Percentiles rank a stretch among this genome's conserved stretches.
phyloP scores from a whole-genome alignment of 768 basidiomycete species.

The Dendrothele bispora region DNA sequence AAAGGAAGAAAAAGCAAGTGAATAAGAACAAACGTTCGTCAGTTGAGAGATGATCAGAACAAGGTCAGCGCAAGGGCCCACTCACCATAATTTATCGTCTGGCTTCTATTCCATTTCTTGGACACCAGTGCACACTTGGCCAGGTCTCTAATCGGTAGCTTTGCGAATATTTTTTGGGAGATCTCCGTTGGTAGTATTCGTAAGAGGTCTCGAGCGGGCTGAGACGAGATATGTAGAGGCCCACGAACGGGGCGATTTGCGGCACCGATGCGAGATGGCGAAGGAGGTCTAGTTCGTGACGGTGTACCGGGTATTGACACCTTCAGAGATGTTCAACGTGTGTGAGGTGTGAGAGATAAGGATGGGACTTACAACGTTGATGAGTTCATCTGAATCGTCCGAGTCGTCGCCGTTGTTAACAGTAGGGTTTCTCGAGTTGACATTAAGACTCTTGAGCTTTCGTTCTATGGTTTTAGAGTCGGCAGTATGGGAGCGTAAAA shows the following conservation, averaged over 20 bases:
- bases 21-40: not conserved
- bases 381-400: constrained; percentile 67
- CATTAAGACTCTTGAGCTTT: constrained; percentile 29
- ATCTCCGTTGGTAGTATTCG: constrained; percentile 77
- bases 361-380: constrained; percentile 60
- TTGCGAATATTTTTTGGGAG: constrained; percentile 73
- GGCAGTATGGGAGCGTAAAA: constrained; percentile 55
- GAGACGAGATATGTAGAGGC: constrained; percentile 37
- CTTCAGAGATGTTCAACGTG: constrained; percentile 32
- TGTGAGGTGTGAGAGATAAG: constrained; percentile 5
- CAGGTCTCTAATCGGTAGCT: constrained; percentile 62
- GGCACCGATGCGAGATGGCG: constrained; percentile 46
- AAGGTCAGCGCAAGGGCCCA: not conserved
- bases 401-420: constrained; percentile 30
- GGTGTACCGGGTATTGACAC: constrained; percentile 71
- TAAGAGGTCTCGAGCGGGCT: constrained; percentile 55
- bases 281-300: constrained; percentile 59
- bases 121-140: constrained; percentile 79
- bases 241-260: constrained; percentile 49
- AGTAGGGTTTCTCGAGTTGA: constrained; percentile 16
- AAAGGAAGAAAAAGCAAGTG: no score
- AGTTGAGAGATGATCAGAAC: not conserved
- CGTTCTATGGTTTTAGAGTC: constrained; percentile 34
- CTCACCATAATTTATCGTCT: constrained; percentile 88
- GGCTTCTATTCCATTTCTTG: constrained; percentile 85